Base-by-base conservation (phyloP, 345 rosid genomes). In the Salix koriyanagi region DNA sequence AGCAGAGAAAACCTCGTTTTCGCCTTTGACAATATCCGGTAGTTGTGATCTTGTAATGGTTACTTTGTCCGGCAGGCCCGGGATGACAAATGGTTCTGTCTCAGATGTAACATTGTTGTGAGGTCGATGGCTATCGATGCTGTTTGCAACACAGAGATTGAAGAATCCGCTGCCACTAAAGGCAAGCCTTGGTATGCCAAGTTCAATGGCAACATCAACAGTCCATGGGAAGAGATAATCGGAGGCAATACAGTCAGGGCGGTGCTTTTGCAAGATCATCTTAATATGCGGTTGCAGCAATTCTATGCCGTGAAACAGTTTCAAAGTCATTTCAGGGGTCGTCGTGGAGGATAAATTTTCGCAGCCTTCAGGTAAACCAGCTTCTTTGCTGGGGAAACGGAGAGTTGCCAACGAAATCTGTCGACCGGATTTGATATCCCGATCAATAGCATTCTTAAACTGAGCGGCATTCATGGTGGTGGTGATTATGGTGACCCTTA, bases 91-190 rank as follows among this genome's bases (percentile, higher is more conserved):
- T 0, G 8, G 23, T 44, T 79, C 72, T 3, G 77, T 73, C 66
- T 81, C 85, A 0, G 86, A 79, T 3, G 25, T 7, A 37, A 87
- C 69, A 21, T 36, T 32, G 15, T 68, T 73, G 23, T 72, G 84
- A 48, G 83, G 85, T n/a, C 64, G 67, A 36, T 76, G 25, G 23
- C 15, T 25, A 7, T 81, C 71, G 8, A 81, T 32, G 70, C 67
- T 79, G 8, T 81, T 32, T 0, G 76, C 44, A 26, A 81, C 77
- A 18, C 84, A 79, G 32, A 81, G 81, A 65, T 76, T 78, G 75
- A 85, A 83, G 81, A 83, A 83, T 7, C 86, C 79, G 19, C 83
- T 80, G 15, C 86, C 84, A 23, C 81, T 83, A 44, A 85, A 85
- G 36, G 83, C 81, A 42, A 85, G 78, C 39, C 84, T 70, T 15